phyloP scores from a whole-genome alignment of 352 stramenopile genomes.

The Pythium coloratum region DNA sequence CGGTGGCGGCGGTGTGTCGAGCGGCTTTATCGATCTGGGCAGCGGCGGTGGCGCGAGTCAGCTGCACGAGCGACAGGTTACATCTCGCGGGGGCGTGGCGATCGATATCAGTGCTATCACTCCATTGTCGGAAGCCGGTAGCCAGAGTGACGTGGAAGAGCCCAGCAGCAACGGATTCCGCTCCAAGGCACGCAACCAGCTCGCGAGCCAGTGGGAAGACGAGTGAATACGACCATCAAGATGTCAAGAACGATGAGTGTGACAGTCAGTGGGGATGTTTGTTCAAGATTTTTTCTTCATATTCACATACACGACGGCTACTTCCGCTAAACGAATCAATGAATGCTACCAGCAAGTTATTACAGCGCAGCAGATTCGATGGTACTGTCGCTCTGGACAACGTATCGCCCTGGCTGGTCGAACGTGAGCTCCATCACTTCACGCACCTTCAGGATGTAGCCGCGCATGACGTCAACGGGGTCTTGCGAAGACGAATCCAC shows the following conservation, averaged over 20 bases:
- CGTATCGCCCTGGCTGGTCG: constrained; percentile 45
- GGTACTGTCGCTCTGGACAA: constrained; percentile 32
- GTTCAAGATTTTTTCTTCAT: background rate
- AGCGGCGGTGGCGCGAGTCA: background rate
- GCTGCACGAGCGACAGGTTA: constrained; percentile 18
- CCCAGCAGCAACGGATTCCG: constrained; percentile 34
- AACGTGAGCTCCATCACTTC: constrained; percentile 50
- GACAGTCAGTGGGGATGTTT: constrained; percentile 26
- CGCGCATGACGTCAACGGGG: constrained; percentile 55
- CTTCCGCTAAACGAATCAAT: too few species aligned
- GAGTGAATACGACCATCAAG: constrained; percentile 11
- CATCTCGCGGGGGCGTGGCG: constrained; percentile 18
- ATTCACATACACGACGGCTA: too few species aligned
- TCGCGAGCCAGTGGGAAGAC: constrained; percentile 31
- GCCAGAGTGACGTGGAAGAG: constrained; percentile 29
- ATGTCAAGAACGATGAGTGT: too few species aligned
- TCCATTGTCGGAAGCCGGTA: constrained; percentile 28
- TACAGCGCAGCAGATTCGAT: background rate
- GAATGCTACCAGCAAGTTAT: background rate
- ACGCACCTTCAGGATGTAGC: constrained; percentile 43
- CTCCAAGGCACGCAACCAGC: constrained; percentile 28
- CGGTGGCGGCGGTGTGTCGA: background rate
- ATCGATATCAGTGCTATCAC: constrained; percentile 32
- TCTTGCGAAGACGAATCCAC: background rate
- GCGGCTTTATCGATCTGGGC: constrained; percentile 27